Evolutionary conservation across 441 rosid genomes (phyloP).

Genomic region (Brassica balearica): DNA sequence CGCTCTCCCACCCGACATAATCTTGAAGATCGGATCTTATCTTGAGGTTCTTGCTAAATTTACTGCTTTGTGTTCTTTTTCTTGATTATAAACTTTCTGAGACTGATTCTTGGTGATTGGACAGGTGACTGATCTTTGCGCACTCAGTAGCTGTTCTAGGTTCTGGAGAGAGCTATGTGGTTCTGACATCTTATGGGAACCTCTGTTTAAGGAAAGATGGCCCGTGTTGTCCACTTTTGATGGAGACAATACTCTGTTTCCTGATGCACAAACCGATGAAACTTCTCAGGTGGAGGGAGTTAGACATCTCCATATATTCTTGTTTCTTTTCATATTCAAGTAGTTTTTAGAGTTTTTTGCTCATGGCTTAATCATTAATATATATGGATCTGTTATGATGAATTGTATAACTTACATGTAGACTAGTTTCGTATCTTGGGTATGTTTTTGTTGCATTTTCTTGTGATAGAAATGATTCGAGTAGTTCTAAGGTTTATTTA

Average conservation of each 20-base stretch:
- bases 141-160: constrained; percentile 42
- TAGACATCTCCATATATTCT: no score
- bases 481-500: not conserved
- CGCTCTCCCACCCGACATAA: constrained; percentile 38
- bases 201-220: constrained; percentile 44
- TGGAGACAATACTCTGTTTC: constrained; percentile 9
- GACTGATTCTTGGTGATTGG: constrained; percentile 16
- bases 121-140: constrained; percentile 43
- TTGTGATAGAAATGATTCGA: not conserved
- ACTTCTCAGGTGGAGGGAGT: constrained; percentile 29
- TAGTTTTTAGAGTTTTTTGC: no score
- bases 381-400: no score
- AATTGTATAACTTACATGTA: no score
- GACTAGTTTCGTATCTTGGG: no score
- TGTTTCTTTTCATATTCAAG: no score
- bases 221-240: constrained; percentile 33
- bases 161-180: constrained; percentile 43
- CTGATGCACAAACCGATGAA: constrained; percentile 10
- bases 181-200: constrained; percentile 45
- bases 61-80: not conserved
- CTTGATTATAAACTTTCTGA: not conserved
- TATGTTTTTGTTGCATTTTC: no score
- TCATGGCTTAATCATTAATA: no score
- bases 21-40: constrained; percentile 41
- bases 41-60: constrained; percentile 35